These are phyloP conservation scores for Boletus vermiculosoides DNA, from an alignment of 768 basidiomycete species.

Conservation along the genomic window DNA sequence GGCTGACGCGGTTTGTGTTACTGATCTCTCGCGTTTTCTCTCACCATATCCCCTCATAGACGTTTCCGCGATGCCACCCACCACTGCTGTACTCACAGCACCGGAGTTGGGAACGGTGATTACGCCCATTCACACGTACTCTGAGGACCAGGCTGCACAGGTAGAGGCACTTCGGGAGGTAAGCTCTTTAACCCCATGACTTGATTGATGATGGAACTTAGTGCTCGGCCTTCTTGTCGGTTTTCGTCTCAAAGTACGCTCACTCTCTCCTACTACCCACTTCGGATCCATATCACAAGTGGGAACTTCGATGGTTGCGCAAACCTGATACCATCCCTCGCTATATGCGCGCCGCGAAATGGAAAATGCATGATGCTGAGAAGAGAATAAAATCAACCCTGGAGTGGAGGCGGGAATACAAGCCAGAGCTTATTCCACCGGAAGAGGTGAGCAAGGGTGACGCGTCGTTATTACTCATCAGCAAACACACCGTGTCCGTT, in stretches of 20 bases:
- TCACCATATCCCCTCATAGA: not conserved
- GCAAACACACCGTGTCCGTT: not conserved
- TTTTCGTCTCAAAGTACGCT: conserved; percentile 52
- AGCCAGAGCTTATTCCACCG: conserved; percentile 81
- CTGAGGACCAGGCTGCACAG: conserved; percentile 58
- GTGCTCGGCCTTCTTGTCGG: not conserved
- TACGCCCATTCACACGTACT: conserved; percentile 57
- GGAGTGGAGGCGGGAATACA: conserved; percentile 82
- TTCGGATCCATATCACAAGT: conserved; percentile 68
- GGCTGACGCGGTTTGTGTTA: not conserved
- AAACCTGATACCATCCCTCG: conserved; percentile 62
- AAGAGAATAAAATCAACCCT: conserved; percentile 74
- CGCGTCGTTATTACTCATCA: conserved; percentile 1
- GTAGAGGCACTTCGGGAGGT: conserved; percentile 65
- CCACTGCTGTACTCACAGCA: conserved; percentile 48
- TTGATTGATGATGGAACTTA: not conserved
- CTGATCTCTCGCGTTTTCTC: not conserved
- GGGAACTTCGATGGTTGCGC: conserved; percentile 77
- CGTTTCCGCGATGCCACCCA: conserved; percentile 37
- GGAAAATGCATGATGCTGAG: conserved; percentile 75
- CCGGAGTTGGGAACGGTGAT: conserved; percentile 56
- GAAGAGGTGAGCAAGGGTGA: conserved; percentile 50
- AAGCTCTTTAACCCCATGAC: conserved; percentile 11
- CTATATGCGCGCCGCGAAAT: conserved; percentile 85
- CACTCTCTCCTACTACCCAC: conserved; percentile 59